These are phyloP conservation scores for Chalciporus pseudorubinellus DNA, from an alignment of 768 basidiomycete genomes.

Conservation along the genomic window DNA sequence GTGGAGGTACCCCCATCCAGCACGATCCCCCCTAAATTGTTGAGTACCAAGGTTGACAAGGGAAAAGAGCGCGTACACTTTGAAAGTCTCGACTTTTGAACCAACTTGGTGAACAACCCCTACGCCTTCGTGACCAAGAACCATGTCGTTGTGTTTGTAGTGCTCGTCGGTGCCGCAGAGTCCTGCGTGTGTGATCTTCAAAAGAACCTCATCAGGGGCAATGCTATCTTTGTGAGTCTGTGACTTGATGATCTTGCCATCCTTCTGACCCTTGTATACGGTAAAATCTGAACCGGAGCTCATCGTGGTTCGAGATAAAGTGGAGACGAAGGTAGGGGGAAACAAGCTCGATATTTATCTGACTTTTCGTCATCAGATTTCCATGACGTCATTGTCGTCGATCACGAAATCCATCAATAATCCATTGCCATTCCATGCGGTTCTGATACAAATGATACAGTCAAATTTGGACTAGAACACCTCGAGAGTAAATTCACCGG, in stretches of 20 bases:
- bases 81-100: slow-evolving; percentile 30
- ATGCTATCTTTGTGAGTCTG: slow-evolving; percentile 15
- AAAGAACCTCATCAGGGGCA: slow-evolving; percentile 28
- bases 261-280: slow-evolving; percentile 30
- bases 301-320: slow-evolving; percentile 1
- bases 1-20: slow-evolving; percentile 38
- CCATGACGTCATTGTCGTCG: slow-evolving; percentile 10
- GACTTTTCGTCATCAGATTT: not conserved
- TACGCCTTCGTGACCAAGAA: slow-evolving; percentile 41
- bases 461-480: no score
- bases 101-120: slow-evolving; percentile 36
- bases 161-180: slow-evolving; percentile 42
- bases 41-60: not conserved
- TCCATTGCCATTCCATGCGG: no score
- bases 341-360: not conserved
- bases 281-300: slow-evolving; percentile 26
- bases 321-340: not conserved
- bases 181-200: slow-evolving; percentile 34
- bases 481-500: slow-evolving; percentile 17
- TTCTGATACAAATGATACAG: no score
- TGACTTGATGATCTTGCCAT: slow-evolving; percentile 19
- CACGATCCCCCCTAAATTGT: slow-evolving; percentile 32
- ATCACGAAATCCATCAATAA: not conserved
- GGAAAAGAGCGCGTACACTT: slow-evolving; percentile 26
- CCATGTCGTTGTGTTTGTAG: slow-evolving; percentile 30